Base-by-base conservation (phyloP, 106 monocot genomes). In the Platanthera zijinensis region DNA sequence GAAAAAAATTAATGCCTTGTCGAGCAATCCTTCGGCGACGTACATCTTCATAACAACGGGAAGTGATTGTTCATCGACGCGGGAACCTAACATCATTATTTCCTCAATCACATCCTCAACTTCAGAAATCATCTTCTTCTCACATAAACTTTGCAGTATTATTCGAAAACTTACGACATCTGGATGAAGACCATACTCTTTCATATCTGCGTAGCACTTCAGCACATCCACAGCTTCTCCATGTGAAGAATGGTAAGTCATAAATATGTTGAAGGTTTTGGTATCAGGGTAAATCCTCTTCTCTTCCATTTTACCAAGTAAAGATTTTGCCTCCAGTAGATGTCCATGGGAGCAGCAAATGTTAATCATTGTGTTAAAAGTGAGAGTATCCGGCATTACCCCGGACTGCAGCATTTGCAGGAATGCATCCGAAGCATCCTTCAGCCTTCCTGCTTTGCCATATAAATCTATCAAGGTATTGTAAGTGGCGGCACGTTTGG, bases 321-420 rank as follows among this genome's bases (percentile, higher is more conserved):
- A 71, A 50, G 83, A 63, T 78, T 87, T 87, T 3, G 95, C 91
- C 80, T 95, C 91, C 8, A n/a, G 11, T 15, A 84, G 19, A 78
- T 80, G 76, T 52, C 89, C 87, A 78, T 76, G 48, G 4, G 75
- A 76, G 51, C 95, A 86, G 28, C 87, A 92, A 45, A 92, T 69
- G 51, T 88, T 61, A 15, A 95, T 89, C 87, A 95, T 87, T 30
- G 95, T 92, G 77, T 95, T 95, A 74, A 95, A 95, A 3, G 95
- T 95, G 50, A 74, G 81, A 3, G 82, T 81, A 53, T 95, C 95
- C 0, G 95, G 92, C n/a, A 73, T 68, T 47, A 95, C 76, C 10
- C 92, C 89, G 7, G 78, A 75, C n/a, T 63, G 62, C 70, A 90
- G 50, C 95, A 95, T 95, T 32, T 84, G 85, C 0, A 74, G 63